Conservation (phyloP, 176 grass and related monocot species). For the Dactylis glomerata region DNA sequence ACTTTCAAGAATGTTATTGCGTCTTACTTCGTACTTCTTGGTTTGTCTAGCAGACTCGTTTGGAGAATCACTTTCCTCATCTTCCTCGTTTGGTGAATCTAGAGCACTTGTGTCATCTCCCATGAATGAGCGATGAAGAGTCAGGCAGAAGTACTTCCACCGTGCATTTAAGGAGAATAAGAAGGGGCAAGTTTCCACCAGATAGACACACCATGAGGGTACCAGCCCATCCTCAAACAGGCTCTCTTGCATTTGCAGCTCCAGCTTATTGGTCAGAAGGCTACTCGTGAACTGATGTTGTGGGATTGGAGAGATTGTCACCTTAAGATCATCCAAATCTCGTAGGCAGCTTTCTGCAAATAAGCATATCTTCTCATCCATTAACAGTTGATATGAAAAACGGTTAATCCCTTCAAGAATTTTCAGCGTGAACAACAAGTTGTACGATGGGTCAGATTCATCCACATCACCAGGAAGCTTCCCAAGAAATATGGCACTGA, state of each 20-base stretch:
- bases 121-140: conserved; percentile 29
- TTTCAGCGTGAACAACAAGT: conserved; percentile 55
- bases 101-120: not conserved
- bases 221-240: conserved; percentile 42
- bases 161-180: conserved; percentile 58
- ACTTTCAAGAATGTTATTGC: conserved; percentile 45
- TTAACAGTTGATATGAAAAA: conserved; percentile 39
- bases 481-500: conserved; percentile 35
- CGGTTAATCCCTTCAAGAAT: conserved; percentile 63
- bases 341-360: conserved; percentile 52
- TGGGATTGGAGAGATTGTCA: conserved; percentile 41
- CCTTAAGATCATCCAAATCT: conserved; percentile 44
- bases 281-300: conserved; percentile 45
- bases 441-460: conserved; percentile 38
- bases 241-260: conserved; percentile 62
- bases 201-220: conserved; percentile 53
- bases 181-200: conserved; percentile 55
- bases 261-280: conserved; percentile 59
- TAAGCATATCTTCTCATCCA: conserved; percentile 41
- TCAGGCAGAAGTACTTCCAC: conserved; percentile 71
- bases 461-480: conserved; percentile 54
- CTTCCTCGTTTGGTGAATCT: not conserved
- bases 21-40: conserved; percentile 47
- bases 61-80: not conserved
- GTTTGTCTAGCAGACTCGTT: not conserved